A percentile compares a stretch with the other conserved stretches of the same genome.
phyloP scores from a whole-genome alignment of 179 eudicot genomes.

The Silene coronaria region DNA sequence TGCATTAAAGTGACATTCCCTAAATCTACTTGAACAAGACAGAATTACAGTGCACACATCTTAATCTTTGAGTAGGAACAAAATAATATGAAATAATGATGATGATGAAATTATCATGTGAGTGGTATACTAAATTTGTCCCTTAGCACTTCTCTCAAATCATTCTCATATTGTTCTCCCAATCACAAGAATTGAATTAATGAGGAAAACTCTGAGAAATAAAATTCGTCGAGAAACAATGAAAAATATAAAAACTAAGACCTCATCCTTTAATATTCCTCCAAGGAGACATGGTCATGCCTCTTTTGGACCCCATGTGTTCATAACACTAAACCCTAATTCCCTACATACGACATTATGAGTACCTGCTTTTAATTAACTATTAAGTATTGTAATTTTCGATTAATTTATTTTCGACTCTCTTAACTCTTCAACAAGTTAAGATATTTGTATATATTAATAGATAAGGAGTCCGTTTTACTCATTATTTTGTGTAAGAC shows the following conservation, averaged over 20 bases:
- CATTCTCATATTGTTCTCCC: neutral
- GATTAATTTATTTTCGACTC: no score
- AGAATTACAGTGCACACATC: neutral
- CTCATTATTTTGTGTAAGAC: no score
- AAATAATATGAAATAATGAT: no score
- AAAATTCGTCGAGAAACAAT: neutral
- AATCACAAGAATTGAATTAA: neutral
- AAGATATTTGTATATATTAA: no score
- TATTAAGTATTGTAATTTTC: no score
- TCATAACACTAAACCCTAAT: conserved; percentile 6
- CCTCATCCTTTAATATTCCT: conserved; percentile 12
- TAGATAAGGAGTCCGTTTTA: no score
- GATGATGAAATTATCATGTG: no score
- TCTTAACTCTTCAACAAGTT: no score
- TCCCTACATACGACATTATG: neutral
- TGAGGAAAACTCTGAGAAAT: neutral
- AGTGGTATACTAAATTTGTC: neutral
- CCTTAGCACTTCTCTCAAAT: neutral
- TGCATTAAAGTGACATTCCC: no score
- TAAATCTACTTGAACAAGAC: neutral
- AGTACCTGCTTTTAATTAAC: no score
- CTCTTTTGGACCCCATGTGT: neutral
- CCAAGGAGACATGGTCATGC: conserved; percentile 22
- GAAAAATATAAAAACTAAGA: neutral
- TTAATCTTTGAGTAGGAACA: no score